Base-by-base conservation (phyloP, 352 stramenopile species). In the Aphanomyces cochlioides region DNA sequence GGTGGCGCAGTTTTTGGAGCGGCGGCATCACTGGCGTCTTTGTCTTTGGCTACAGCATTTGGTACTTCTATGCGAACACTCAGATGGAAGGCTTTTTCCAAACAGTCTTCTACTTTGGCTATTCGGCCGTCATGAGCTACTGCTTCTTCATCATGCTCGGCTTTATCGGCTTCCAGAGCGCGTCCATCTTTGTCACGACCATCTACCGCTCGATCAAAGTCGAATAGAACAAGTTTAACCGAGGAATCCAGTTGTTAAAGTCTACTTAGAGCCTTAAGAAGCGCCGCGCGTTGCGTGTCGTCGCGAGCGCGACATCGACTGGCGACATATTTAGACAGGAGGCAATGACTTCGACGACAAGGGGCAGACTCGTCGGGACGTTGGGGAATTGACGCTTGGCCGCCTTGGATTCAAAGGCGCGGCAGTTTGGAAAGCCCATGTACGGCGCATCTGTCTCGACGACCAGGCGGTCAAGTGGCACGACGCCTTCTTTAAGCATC, bases 201-300 rank as follows among this genome's bases (percentile, higher is more conserved):
- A 99, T 99, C 75, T 99, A 99, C 77, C 89, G 89, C 48, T 87
- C 90, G 54, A 96, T 99, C 64, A 99, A 99, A 80, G 95, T 93
- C 65, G 96, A 99, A 78, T 99, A 94, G 58, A 37, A 28, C 37
- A 6, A 10, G 17, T 13, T 13, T 19, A 17, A 61, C 54, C 1
- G 19, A 8, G 21, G 15, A 58, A 19, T 58, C 50, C 17, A 19
- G 21, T 58, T 28, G 50, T 58, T 36, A 12, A 50, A 50, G 10
- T 10, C 7, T 58, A 2, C 7, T 61, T 37, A 61, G 6, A 94
- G 66, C 7, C 77, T 78, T 6, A 95, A 74, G 56, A 95, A 92
- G 41, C 82, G 83, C 36, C 83, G 76, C 0, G 87, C 87, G 63
- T 95, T 95, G 3, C 76, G 74, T 37, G 75, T 67, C 4, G 87